Percentiles rank a stretch among this genome's conserved stretches.
These are phyloP conservation scores for Saturnispora zaruensis DNA, from an alignment of 805 yeast species.

Conservation along the genomic window DNA sequence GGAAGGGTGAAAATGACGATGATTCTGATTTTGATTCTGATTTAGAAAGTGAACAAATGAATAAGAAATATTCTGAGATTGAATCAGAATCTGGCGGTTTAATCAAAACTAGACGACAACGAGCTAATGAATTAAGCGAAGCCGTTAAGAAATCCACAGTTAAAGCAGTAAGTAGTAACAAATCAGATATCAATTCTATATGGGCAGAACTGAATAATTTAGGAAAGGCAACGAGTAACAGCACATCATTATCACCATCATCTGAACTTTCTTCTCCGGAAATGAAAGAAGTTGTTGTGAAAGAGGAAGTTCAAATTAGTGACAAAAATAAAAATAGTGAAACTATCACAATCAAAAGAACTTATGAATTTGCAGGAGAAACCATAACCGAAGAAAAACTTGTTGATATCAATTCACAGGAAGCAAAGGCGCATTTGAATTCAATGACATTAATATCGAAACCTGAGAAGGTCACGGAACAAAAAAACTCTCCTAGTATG, in stretches of 20 bases:
- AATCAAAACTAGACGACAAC: constrained; percentile 14
- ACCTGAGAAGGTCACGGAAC: neutral
- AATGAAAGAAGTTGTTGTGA: neutral
- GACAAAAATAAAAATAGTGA: constrained; percentile 23
- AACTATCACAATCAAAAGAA: constrained; percentile 61
- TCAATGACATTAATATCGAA: constrained; percentile 30
- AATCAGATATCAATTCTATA: constrained; percentile 39
- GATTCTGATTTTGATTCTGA: constrained; percentile 1
- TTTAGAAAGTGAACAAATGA: neutral
- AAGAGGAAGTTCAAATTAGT: neutral
- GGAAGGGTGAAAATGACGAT: neutral
- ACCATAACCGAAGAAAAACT: constrained; percentile 65
- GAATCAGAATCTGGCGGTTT: constrained; percentile 14
- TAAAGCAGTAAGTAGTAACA: neutral
- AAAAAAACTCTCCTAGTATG: neutral
- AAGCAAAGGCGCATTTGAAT: constrained; percentile 72
- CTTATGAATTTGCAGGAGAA: constrained; percentile 87
- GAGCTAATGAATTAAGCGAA: constrained; percentile 7
- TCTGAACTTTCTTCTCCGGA: neutral
- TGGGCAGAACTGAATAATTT: constrained; percentile 45
- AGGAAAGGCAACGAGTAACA: neutral
- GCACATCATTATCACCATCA: neutral
- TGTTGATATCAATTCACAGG: constrained; percentile 74
- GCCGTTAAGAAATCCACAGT: neutral
- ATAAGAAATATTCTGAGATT: neutral